Percentiles rank a stretch among this genome's conserved stretches.
Evolutionary conservation across 1,139 yeast genomes (phyloP).

Genomic region (Saccharomyces hybrid): DNA sequence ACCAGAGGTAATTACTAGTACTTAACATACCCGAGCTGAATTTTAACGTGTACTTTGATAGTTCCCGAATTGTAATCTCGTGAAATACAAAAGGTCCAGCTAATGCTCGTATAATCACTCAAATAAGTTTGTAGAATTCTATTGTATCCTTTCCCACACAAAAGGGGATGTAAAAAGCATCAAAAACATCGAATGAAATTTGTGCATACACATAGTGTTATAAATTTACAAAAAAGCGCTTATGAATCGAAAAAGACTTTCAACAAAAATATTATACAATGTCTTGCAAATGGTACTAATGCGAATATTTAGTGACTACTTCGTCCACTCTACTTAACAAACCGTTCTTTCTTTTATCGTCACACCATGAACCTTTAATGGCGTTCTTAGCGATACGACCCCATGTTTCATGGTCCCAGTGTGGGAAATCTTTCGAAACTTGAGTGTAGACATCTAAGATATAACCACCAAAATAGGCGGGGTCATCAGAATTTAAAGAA

Average conservation of each 20-base stretch:
- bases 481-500: slow-evolving; percentile 76
- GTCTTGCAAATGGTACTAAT: background rate
- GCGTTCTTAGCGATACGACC: slow-evolving; percentile 48
- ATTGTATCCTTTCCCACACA: background rate
- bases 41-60: background rate
- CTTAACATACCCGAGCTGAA: background rate
- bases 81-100: background rate
- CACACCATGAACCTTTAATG: slow-evolving; percentile 68
- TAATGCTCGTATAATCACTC: background rate
- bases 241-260: background rate
- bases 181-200: background rate
- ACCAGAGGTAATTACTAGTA: slow-evolving; percentile 13
- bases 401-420: slow-evolving; percentile 54
- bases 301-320: slow-evolving; percentile 41
- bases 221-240: background rate
- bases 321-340: slow-evolving; percentile 40
- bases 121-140: background rate
- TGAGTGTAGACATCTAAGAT: slow-evolving; percentile 64
- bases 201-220: background rate
- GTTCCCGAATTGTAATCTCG: background rate
- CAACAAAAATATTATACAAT: background rate
- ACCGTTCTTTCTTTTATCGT: slow-evolving; percentile 42
- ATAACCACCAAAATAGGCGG: slow-evolving; percentile 82
- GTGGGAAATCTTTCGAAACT: slow-evolving; percentile 54
- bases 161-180: background rate